Evolutionary conservation across 805 yeast species (phyloP), one percentile per base, ranked within the genome.

Genomic region (Metschnikowia hibisci): DNA sequence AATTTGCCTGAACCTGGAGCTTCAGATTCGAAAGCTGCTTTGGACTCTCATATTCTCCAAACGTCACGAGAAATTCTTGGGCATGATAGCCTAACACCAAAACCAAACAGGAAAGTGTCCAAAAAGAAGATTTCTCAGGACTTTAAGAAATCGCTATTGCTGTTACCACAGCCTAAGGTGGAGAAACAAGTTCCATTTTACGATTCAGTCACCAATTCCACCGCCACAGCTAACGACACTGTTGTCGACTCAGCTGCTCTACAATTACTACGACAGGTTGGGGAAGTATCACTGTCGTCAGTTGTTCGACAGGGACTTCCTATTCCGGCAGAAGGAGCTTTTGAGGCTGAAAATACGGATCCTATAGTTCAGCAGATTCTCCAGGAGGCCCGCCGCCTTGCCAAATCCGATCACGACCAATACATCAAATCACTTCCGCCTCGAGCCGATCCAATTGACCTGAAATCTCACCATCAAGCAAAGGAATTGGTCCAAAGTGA

Each of bases 241-340:
- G 23, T 8, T 8, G 23, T 3, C 23, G 23, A 2, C 23, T 20
- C 23, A 2, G 23, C 23, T 8, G 23, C 23, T 20, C 23, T 20
- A 6, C 23, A 20, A 2, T 3, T 20, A 20, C 23, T 20, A 6
- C 23, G 7, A 20, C 23, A 20, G 23, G 23, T 20, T 3, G 23
- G 7, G 23, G 23, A 20, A 8, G 23, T 20, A 8, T 20, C 23
- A 6, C 13, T n/a, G 37, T 74, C 84, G 0, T 70, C 64, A 44
- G 81, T 66, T 1, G 58, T 77, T 1, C 78, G 74, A 52, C 57
- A 60, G 39, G 74, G 67, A 0, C 62, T 80, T 7, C 64, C 67
- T 0, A 62, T 75, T 11, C 80, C 80, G 1, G 38, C 63, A 14
- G 40, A 50, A 55, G 34, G 20, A 13, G 35, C 65, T 63, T 1